These are phyloP conservation scores for Penicillium italicum DNA, from an alignment of 2,329 filamentous ascomycete species.

Conservation along the genomic window DNA sequence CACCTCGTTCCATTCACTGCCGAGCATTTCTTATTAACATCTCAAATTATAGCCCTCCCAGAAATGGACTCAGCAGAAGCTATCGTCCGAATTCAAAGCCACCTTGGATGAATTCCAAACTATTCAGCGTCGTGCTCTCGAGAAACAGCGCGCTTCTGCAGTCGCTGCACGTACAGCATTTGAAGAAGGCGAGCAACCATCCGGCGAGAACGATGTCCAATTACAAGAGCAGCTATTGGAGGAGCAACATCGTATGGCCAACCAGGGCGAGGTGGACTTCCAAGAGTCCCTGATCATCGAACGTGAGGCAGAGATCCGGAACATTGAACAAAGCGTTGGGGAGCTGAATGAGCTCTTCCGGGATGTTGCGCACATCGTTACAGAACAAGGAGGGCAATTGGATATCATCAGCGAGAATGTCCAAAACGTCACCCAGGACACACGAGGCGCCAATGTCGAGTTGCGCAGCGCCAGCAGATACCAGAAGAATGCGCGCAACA, in stretches of 20 bases:
- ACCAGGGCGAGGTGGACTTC: slow-evolving; percentile 95
- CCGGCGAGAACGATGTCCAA: slow-evolving; percentile 42
- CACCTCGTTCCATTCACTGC: background rate
- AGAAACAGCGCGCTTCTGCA: slow-evolving; percentile 86
- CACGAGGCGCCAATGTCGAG: slow-evolving; percentile 79
- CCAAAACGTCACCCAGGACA: slow-evolving; percentile 74
- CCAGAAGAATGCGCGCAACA: slow-evolving; percentile 92
- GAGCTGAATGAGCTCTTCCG: slow-evolving; percentile 96
- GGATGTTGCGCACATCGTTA: slow-evolving; percentile 96
- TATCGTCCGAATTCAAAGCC: slow-evolving; percentile 87
- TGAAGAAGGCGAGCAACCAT: slow-evolving; percentile 49
- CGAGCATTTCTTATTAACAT: slow-evolving; percentile 10
- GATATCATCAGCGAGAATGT: slow-evolving; percentile 88
- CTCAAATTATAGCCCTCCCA: slow-evolving; percentile 67
- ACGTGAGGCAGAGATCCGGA: slow-evolving; percentile 92
- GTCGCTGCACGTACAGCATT: slow-evolving; percentile 77
- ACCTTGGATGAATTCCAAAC: slow-evolving; percentile 87
- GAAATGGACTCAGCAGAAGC: slow-evolving; percentile 93
- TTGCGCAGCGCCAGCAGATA: slow-evolving; percentile 81
- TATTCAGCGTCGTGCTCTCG: slow-evolving; percentile 83
- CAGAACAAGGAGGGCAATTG: slow-evolving; percentile 85
- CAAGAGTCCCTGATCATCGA: slow-evolving; percentile 94
- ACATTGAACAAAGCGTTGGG: slow-evolving; percentile 93
- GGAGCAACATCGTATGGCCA: slow-evolving; percentile 74
- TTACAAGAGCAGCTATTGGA: slow-evolving; percentile 66